A percentile compares a stretch with the other conserved stretches of the same genome.
Evolutionary conservation across 2,329 filamentous ascomycete genomes (phyloP).

Genomic region (Pestalotiopsis sp.): DNA sequence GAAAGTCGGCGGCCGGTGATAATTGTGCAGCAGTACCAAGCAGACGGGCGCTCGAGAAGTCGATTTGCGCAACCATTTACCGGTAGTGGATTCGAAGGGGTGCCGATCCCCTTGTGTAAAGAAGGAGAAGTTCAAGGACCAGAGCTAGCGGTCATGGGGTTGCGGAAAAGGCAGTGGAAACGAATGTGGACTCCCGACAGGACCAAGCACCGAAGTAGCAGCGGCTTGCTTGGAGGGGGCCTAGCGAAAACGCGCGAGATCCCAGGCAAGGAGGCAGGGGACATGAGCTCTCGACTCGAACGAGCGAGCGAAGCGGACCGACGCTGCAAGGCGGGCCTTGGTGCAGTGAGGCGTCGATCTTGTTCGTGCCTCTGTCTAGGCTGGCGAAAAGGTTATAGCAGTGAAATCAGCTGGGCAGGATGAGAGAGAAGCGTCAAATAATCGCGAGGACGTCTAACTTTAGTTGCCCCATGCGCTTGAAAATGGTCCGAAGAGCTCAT

Average conservation of each 20-base stretch:
- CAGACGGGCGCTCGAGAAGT: background rate
- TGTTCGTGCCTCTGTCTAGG: background rate
- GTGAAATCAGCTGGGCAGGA: background rate
- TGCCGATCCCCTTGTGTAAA: constrained; percentile 8
- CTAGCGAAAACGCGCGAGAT: background rate
- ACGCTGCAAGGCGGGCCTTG: background rate
- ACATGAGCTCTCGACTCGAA: background rate
- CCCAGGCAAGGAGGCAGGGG: background rate
- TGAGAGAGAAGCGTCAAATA: background rate
- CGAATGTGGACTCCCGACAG: constrained; percentile 11
- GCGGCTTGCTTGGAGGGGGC: background rate
- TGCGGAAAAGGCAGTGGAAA: constrained; percentile 10
- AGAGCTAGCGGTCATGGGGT: constrained; percentile 6
- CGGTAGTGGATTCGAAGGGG: constrained; percentile 8
- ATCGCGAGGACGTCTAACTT: background rate
- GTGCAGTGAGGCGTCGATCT: background rate
- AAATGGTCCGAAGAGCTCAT: background rate
- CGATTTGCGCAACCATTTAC: constrained; percentile 1
- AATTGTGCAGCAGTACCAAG: background rate
- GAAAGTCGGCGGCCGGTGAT: background rate
- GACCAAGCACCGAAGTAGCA: constrained; percentile 10
- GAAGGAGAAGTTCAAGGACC: constrained; percentile 5
- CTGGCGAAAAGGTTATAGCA: background rate
- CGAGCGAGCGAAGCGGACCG: background rate
- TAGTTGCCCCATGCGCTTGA: background rate